Evolutionary conservation across 331 rosid genomes (phyloP).

Genomic region (Prunus yedoensis): DNA sequence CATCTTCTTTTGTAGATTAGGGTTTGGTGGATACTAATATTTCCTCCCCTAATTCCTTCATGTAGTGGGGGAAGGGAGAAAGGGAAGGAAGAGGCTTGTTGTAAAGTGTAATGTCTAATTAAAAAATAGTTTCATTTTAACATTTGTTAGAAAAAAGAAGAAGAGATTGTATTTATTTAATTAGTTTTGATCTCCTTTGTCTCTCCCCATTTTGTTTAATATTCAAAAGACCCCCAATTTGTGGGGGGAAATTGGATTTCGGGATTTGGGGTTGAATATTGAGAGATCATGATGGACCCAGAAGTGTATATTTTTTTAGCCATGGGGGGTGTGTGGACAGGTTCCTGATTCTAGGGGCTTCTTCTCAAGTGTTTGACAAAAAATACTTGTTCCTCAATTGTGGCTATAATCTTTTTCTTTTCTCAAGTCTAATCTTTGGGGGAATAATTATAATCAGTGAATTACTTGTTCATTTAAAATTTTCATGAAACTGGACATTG

Average conservation of each 20-base stretch:
- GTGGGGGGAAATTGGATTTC: too few relatives aligned
- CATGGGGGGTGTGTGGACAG: slow-evolving; percentile 7
- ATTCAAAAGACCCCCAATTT: too few relatives aligned
- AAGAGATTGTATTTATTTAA: not conserved
- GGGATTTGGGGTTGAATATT: slow-evolving; percentile 13
- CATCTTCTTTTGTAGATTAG: slow-evolving; percentile 16
- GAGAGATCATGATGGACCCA: slow-evolving; percentile 17
- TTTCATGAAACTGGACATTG: not conserved
- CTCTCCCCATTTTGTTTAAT: not conserved
- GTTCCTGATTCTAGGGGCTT: slow-evolving; percentile 18
- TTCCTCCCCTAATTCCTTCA: not conserved
- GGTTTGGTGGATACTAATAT: slow-evolving; percentile 11
- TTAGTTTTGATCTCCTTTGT: not conserved
- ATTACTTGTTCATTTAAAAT: not conserved
- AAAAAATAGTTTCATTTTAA: slow-evolving; percentile 1
- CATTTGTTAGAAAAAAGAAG: not conserved
- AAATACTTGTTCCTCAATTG: slow-evolving; percentile 8
- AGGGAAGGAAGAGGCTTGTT: not conserved
- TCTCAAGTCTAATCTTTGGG: not conserved
- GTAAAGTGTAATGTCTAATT: slow-evolving; percentile 24
- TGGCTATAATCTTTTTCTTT: slow-evolving; percentile 8
- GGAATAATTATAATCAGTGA: not conserved
- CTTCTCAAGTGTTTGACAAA: not conserved
- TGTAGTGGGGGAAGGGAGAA: slow-evolving; percentile 1
- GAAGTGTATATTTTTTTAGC: not conserved